Percentiles rank a stretch among this genome's conserved stretches.
Conservation (phyloP, 2,329 filamentous ascomycete genomes). For the Sphaerulina populicola region DNA sequence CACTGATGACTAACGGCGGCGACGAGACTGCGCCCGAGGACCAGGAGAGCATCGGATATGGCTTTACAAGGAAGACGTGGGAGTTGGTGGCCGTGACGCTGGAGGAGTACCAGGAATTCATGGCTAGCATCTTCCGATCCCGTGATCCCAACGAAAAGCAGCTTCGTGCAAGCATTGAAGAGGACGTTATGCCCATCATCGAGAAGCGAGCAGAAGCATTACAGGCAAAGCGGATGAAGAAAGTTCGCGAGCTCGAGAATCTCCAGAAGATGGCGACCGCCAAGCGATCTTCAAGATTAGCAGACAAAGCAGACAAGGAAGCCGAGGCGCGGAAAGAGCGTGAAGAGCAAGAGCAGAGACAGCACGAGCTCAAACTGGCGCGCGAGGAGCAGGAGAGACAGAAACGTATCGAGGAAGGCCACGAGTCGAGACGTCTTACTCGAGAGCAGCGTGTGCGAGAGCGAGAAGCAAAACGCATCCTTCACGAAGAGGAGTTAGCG, state of each 20-base stretch:
- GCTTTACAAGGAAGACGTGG: constrained; percentile 72
- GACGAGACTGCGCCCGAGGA: constrained; percentile 27
- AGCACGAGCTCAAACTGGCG: constrained; percentile 56
- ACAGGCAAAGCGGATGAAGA: constrained; percentile 62
- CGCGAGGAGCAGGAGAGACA: constrained; percentile 51
- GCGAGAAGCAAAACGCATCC: constrained; percentile 70
- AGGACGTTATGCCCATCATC: constrained; percentile 75
- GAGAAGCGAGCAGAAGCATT: constrained; percentile 64
- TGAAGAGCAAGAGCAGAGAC: constrained; percentile 60
- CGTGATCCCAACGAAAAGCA: constrained; percentile 79
- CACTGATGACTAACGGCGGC: constrained; percentile 26
- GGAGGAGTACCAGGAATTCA: constrained; percentile 63
- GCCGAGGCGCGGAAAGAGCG: constrained; percentile 61
- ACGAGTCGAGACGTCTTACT: constrained; percentile 71
- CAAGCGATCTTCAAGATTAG: constrained; percentile 85
- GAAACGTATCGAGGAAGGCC: constrained; percentile 62
- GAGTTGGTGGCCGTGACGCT: constrained; percentile 81
- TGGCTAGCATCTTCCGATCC: constrained; percentile 63
- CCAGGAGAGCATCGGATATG: constrained; percentile 39
- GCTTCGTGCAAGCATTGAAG: constrained; percentile 60
- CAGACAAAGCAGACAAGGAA: constrained; percentile 69
- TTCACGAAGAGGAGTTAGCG: constrained; percentile 75
- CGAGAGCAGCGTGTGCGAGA: constrained; percentile 80
- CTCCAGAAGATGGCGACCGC: constrained; percentile 84
- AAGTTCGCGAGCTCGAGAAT: constrained; percentile 71